phyloP scores from a whole-genome alignment of 2,329 filamentous ascomycete genomes.

The Claviceps capensis region DNA sequence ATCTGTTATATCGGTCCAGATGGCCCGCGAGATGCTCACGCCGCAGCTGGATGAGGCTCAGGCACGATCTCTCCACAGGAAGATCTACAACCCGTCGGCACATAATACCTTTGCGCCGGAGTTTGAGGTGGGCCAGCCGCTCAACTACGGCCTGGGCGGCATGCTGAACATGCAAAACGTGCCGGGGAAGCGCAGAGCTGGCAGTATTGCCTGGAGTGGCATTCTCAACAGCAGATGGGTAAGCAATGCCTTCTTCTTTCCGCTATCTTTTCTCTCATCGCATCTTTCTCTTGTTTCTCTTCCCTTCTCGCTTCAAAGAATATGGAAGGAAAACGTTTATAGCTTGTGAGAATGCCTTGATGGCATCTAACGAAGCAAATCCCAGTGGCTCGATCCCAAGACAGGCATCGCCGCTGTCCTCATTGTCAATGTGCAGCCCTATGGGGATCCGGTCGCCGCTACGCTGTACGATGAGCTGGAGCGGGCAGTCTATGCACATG shows the following conservation, averaged over 20 bases:
- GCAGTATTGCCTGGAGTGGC: slow-evolving; percentile 31
- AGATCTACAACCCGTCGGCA: slow-evolving; percentile 9
- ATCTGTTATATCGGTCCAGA: slow-evolving; percentile 16
- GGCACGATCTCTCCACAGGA: slow-evolving; percentile 8
- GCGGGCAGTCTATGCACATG: slow-evolving; percentile 20
- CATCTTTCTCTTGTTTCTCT: background rate
- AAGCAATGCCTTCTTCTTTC: slow-evolving; percentile 9
- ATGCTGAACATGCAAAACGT: slow-evolving; percentile 25
- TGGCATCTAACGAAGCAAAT: too few relatives aligned
- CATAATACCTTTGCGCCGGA: slow-evolving; percentile 22
- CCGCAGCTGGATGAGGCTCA: slow-evolving; percentile 25
- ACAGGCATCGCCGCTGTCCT: slow-evolving; percentile 27
- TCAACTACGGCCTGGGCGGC: slow-evolving; percentile 26
- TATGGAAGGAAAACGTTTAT: background rate
- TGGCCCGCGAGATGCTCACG: slow-evolving; percentile 22
- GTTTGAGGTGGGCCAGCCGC: slow-evolving; percentile 17
- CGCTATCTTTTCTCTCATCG: background rate
- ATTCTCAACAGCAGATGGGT: slow-evolving; percentile 29
- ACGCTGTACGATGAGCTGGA: slow-evolving; percentile 27
- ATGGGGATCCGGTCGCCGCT: slow-evolving; percentile 22
- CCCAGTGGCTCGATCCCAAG: slow-evolving; percentile 23
- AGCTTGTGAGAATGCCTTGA: too few relatives aligned
- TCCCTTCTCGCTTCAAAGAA: background rate
- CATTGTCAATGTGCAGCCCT: slow-evolving; percentile 24
- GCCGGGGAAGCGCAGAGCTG: slow-evolving; percentile 25